Evolutionary conservation across 192 early-diverging fungal genomes (phyloP), one percentile per base, ranked within the genome.

Genomic region (Backusella morwellensis): DNA sequence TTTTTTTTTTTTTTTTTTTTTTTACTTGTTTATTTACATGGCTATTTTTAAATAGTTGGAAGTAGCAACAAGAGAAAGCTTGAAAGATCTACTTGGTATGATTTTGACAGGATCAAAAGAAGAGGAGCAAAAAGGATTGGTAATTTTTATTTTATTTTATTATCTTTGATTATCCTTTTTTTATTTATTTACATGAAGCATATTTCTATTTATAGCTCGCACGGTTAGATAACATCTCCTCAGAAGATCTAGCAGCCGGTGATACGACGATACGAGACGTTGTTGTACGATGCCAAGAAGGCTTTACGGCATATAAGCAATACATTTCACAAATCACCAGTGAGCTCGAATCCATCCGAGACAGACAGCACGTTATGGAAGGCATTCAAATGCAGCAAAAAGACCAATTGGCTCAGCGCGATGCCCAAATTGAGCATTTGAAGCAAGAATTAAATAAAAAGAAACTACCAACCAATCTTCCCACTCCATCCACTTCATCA

Each of bases 31-130:
- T 42, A 29, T 47, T 23, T 36, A 38, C 19, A 40, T 26, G 1
- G 1, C 21, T 21, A 4, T 11, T 42, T 23, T 70, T 40, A 29
- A 42, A 32, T 36, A 75, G 74, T 66, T 66, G 35, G 74, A 75
- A 66, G 74, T 42, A 36, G 74, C 67, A 21, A 75, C 74, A 50
- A 63, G 66, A 44, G 66, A 67, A 35, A 75, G 74, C 12, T 66
- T 75, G 3, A 75, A 68, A 8, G 38, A 66, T 34, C 35, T 75
- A 38, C 41, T 75, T 29, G 74, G 74, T 35, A n/a, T 75, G 23
- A 75, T 75, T n/a, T 66, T 75, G 40, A 75, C 74, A n/a, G 52
- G 74, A 8, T 42, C 74, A 1, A 75, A 75, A 75, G 74, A 59
- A 42, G 59, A 75, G 40, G 38, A 72, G 11, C 42, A 50, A 14